Conservation (phyloP, 2,329 filamentous ascomycete genomes). For the Phaeosphaeriaceae sp. region DNA sequence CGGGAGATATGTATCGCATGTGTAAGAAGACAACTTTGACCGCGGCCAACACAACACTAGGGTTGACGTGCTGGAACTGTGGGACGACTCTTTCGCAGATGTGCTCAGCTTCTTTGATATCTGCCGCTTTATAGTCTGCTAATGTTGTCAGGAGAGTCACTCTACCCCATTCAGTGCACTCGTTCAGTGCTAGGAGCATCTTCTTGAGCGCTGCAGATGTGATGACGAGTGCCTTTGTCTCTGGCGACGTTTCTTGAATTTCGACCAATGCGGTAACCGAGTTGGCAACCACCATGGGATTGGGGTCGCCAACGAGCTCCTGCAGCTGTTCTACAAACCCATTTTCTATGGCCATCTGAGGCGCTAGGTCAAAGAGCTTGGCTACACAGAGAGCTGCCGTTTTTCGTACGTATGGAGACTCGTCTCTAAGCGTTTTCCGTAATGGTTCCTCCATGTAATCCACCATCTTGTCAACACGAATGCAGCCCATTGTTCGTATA, state of each 20-base stretch:
- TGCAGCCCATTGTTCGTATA: conserved; percentile 98
- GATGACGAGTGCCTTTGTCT: conserved; percentile 85
- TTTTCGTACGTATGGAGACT: conserved; percentile 98
- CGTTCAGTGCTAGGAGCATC: conserved; percentile 92
- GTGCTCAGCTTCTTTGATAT: conserved; percentile 95
- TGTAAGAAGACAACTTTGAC: conserved; percentile 98
- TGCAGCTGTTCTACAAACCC: conserved; percentile 93
- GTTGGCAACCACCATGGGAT: conserved; percentile 99
- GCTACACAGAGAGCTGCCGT: conserved; percentile 97
- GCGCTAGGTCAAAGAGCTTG: conserved; percentile 95
- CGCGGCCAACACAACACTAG: conserved; percentile 94
- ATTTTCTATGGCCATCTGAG: conserved; percentile 91
- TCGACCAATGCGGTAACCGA: conserved; percentile 92
- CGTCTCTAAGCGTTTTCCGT: conserved; percentile 93
- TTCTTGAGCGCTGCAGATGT: conserved; percentile 88
- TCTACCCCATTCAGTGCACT: conserved; percentile 97
- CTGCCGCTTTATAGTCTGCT: conserved; percentile 83
- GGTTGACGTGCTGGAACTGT: conserved; percentile 98
- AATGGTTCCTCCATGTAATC: conserved; percentile 99
- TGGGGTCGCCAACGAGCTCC: conserved; percentile 95
- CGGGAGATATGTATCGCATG: conserved; percentile 82
- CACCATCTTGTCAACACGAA: conserved; percentile 98
- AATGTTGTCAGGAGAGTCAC: conserved; percentile 91
- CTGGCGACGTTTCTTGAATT: conserved; percentile 87
- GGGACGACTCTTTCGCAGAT: conserved; percentile 96